Percentiles rank a stretch among this genome's conserved stretches.
phyloP scores from a whole-genome alignment of 1,139 yeast genomes.

The Zygoascus sp. region DNA sequence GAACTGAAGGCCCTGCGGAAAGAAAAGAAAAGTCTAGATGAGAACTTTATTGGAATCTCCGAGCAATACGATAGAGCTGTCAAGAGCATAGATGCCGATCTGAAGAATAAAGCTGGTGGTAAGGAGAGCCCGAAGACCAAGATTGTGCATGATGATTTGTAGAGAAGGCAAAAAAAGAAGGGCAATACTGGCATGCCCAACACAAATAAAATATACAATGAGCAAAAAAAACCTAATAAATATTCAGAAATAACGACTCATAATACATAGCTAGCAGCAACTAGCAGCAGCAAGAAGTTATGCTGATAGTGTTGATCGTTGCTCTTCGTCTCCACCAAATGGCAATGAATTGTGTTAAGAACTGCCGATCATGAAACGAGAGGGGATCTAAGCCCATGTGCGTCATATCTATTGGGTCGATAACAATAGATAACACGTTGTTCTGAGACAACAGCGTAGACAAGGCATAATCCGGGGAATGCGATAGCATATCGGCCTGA shows the following conservation, averaged over 20 bases:
- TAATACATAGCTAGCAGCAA: conserved; percentile 3
- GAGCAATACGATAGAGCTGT: conserved; percentile 7
- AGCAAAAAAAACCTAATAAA: conserved; percentile 5
- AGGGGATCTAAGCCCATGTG: conserved; percentile 78
- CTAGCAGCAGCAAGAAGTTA: conserved; percentile 34
- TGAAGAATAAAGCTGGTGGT: conserved; percentile 1
- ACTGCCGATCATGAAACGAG: conserved; percentile 51
- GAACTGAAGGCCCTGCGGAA: conserved; percentile 1
- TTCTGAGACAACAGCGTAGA: conserved; percentile 11
- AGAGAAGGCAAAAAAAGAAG: too few relatives aligned
- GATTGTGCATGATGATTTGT: conserved; percentile 17
- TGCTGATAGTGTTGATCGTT: conserved; percentile 29
- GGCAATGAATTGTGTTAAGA: conserved; percentile 49
- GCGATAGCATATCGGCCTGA: conserved; percentile 7
- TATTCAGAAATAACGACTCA: conserved; percentile 1
- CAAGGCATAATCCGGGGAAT: conserved; percentile 6
- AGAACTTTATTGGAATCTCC: neutral
- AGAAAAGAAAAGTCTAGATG: neutral
- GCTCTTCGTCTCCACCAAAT: conserved; percentile 53
- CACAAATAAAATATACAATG: neutral
- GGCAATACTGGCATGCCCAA: neutral
- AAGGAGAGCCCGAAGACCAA: conserved; percentile 5
- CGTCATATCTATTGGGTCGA: conserved; percentile 44
- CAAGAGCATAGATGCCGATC: conserved; percentile 8
- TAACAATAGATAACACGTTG: conserved; percentile 40